A percentile compares a stretch with the other conserved stretches of the same genome.
phyloP scores from a whole-genome alignment of 1,284 basidiomycete species.

The Cryptococcus hybrid region DNA sequence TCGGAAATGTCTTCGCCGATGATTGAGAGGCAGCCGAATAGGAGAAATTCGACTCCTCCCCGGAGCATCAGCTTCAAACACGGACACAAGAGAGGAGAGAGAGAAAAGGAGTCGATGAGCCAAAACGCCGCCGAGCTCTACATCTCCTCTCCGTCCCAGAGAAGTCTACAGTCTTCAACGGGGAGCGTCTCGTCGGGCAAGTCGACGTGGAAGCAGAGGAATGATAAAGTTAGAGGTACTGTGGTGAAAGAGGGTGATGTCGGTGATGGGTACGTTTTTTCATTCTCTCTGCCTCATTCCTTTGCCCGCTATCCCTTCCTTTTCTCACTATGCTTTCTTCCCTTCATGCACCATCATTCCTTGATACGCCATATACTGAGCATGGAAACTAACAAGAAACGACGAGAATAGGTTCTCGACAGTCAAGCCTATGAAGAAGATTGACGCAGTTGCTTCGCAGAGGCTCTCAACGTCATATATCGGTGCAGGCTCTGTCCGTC shows the following conservation, averaged over 20 bases:
- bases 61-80: background rate
- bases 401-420: conserved; percentile 61
- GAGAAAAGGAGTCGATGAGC: background rate
- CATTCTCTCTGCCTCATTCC: background rate
- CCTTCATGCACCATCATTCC: no score
- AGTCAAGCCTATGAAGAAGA: conserved; percentile 87
- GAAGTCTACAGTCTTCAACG: no score
- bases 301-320: no score
- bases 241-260: conserved; percentile 75
- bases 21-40: conserved; percentile 13
- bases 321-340: background rate
- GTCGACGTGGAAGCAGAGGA: conserved; percentile 60
- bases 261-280: conserved; percentile 60
- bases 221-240: conserved; percentile 67
- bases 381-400: background rate
- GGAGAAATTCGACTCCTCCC: background rate
- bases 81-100: background rate
- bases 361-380: no score
- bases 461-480: conserved; percentile 76
- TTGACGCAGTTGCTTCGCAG: conserved; percentile 75
- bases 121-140: conserved; percentile 23
- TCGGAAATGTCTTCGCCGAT: conserved; percentile 30
- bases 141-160: background rate
- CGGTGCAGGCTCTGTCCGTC: conserved; percentile 50
- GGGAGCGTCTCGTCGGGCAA: conserved; percentile 20